Base-by-base conservation (phyloP, 768 basidiomycete species). In the Rhizopogon roseolus region DNA sequence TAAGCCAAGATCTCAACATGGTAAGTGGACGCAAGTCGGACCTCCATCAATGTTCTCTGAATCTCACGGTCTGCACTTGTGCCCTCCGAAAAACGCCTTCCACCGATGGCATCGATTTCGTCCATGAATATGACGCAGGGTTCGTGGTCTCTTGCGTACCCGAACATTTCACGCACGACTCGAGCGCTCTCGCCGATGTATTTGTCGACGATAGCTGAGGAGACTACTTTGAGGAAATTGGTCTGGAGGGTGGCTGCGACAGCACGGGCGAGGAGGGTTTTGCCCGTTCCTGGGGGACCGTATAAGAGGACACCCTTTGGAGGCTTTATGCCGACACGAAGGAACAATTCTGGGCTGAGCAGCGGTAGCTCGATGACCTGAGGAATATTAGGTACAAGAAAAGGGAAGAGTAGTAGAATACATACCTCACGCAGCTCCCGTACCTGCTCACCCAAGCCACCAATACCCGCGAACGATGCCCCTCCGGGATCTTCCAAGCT, bases 51-150 rank as follows among this genome's bases (percentile, higher is more conserved):
- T 19, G 97, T 99, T 59, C 97, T 81, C 71, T 99, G 97, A 57
- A 99, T 98, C 76, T 99, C 97, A 64, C 97, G 86, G 72, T 99
- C 97, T 11, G 97, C 96, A 68, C 89, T 92, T 4, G 96, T 98
- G 29, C 97, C 96, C 70, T 99, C 97, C 5, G 88, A 91, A 81
- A 90, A 90, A 41, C 88, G 73, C 55, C 88, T 72, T 2, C 97
- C 96, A 62, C 97, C 97, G 57, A 98, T 99, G 29, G 97, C 97
- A 69, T 99, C 97, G 62, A 93, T 93, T 71, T 93, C 91, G 65
- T 93, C 95, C 94, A 98, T 97, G 76, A 97, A 97, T 62, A 97
- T 97, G 54, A 97, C 93, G 67, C 93, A 98, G 42, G 97, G 97
- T 70, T 98, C 97, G 66, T 99, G 95, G 69, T 99, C 96, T 56